Evolutionary conservation across 2,329 filamentous ascomycete genomes (phyloP).

Genomic region (Xylaria sp.): DNA sequence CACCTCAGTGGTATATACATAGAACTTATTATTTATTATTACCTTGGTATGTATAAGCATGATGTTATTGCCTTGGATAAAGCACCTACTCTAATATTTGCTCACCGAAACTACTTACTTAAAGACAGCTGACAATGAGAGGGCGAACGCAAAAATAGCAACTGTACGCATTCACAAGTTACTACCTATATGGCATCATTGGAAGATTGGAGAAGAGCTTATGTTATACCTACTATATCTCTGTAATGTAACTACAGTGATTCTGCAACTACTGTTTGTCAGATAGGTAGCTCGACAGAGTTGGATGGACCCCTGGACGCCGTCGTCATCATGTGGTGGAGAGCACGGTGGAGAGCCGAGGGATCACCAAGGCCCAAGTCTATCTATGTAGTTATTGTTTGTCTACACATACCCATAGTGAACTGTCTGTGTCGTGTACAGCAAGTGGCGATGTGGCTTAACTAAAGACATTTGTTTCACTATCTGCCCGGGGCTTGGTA

Average conservation of each 20-base stretch:
- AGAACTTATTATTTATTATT: neutral
- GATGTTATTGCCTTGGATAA: neutral
- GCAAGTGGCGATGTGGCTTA: neutral
- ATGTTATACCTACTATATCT: constrained; percentile 3
- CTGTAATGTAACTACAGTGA: constrained; percentile 9
- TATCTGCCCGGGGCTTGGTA: neutral
- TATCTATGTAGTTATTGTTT: neutral
- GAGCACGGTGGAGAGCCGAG: constrained; percentile 17
- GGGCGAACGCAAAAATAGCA: neutral
- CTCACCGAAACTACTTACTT: neutral
- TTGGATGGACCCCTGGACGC: constrained; percentile 1
- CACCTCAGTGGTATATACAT: neutral
- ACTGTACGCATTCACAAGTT: neutral
- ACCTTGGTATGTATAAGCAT: neutral
- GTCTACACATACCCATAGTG: too few species aligned
- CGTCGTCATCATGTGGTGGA: constrained; percentile 17
- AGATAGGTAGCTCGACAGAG: constrained; percentile 1
- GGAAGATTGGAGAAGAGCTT: constrained; percentile 9
- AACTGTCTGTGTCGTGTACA: too few species aligned
- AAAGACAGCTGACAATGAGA: neutral
- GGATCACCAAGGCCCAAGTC: constrained; percentile 18
- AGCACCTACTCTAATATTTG: neutral
- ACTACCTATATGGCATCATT: neutral
- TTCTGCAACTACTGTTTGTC: neutral
- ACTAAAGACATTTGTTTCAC: neutral